phyloP scores from a whole-genome alignment of 257 asterid species.

The Fraxinus cuspidata region DNA sequence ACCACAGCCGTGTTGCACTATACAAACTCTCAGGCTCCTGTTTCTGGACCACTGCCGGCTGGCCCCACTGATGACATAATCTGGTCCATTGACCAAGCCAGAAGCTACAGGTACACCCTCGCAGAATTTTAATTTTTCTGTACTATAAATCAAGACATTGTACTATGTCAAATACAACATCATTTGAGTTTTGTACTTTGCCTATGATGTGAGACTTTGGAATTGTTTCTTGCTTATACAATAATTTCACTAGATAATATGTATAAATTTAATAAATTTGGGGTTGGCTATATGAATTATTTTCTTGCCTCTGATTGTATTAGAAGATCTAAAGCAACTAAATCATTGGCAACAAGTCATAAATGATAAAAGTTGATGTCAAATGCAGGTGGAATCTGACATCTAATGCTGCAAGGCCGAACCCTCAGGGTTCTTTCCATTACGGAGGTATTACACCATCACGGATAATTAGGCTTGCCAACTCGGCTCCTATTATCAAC shows the following conservation, averaged over 20 bases:
- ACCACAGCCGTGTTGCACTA: slow-evolving; percentile 67
- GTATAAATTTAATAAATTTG: background rate
- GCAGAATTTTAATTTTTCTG: background rate
- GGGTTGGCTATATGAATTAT: background rate
- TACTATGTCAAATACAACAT: background rate
- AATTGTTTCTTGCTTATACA: background rate
- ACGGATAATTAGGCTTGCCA: slow-evolving; percentile 64
- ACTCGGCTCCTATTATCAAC: slow-evolving; percentile 66
- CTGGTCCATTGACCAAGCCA: slow-evolving; percentile 89
- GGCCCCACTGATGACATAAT: slow-evolving; percentile 48
- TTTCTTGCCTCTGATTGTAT: background rate
- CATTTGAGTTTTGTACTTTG: background rate
- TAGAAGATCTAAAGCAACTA: background rate
- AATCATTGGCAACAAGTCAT: background rate
- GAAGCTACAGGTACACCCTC: slow-evolving; percentile 61
- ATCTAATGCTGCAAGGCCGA: slow-evolving; percentile 96
- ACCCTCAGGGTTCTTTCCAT: slow-evolving; percentile 95
- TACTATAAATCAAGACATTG: no score
- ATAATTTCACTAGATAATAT: background rate
- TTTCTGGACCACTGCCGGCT: slow-evolving; percentile 70
- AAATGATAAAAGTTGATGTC: background rate
- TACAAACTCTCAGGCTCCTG: slow-evolving; percentile 55
- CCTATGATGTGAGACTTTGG: background rate
- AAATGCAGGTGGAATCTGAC: slow-evolving; percentile 90
- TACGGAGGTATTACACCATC: slow-evolving; percentile 62